Evolutionary conservation across 176 grass and related monocot species (phyloP).

Genomic region (Musa acuminata): DNA sequence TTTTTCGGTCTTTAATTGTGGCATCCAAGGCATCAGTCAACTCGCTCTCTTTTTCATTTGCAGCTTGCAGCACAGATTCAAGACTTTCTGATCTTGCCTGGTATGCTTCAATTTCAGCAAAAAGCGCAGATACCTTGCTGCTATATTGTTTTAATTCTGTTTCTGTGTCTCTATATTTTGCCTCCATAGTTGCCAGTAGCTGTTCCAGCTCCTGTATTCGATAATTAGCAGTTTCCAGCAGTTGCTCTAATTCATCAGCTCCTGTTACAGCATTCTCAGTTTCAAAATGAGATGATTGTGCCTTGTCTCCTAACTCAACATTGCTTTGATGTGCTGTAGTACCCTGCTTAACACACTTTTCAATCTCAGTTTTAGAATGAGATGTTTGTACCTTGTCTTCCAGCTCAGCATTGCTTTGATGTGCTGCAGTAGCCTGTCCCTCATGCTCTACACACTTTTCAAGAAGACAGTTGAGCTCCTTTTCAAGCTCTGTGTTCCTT

Average conservation of each 20-base stretch:
- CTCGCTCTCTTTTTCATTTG: constrained; percentile 38
- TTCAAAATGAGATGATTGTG: constrained; percentile 21
- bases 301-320: constrained; percentile 24
- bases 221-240: constrained; percentile 17
- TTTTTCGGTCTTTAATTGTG: constrained; percentile 57
- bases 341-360: constrained; percentile 7
- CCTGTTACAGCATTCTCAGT: constrained; percentile 22
- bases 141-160: constrained; percentile 22
- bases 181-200: constrained; percentile 5
- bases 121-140: constrained; percentile 45
- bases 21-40: constrained; percentile 39
- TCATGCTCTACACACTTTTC: constrained; percentile 12
- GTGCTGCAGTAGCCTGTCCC: constrained; percentile 1
- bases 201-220: constrained; percentile 49
- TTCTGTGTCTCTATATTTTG: constrained; percentile 41
- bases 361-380: not conserved
- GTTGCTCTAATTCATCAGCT: constrained; percentile 23
- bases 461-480: constrained; percentile 12
- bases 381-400: constrained; percentile 26
- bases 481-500: constrained; percentile 12
- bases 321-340: not conserved
- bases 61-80: constrained; percentile 32
- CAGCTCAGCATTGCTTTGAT: constrained; percentile 1
- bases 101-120: constrained; percentile 49
- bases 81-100: constrained; percentile 46